Evolutionary conservation across 129 eudicot species (phyloP).

Genomic region (Artemisia argyi): DNA sequence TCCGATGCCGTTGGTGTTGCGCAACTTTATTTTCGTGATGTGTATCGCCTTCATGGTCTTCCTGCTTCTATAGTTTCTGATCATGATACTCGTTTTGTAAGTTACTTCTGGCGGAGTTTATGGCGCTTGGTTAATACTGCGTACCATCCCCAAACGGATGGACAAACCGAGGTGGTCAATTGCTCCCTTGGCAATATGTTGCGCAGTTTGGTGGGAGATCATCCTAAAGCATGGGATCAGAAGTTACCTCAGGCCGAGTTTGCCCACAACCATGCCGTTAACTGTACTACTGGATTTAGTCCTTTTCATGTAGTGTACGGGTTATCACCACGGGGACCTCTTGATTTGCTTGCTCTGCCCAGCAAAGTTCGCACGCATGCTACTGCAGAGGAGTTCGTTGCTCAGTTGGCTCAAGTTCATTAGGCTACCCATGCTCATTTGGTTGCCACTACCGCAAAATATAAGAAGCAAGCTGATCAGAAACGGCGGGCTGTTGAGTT

Average conservation of each 20-base stretch:
- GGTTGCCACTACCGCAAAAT: background rate
- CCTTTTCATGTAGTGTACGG: background rate
- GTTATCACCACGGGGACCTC: no score
- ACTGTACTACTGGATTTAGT: background rate
- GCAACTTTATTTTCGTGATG: background rate
- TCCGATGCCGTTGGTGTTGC: background rate
- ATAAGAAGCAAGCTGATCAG: background rate
- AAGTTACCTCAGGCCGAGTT: background rate
- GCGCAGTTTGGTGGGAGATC: conserved; percentile 1
- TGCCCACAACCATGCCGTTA: background rate
- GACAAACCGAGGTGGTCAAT: conserved; percentile 4
- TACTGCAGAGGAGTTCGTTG: no score
- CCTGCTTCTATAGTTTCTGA: no score
- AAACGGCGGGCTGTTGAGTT: background rate
- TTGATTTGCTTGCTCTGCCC: no score
- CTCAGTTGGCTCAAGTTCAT: no score
- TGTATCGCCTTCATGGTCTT: background rate
- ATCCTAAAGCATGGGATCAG: background rate
- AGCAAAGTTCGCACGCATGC: no score
- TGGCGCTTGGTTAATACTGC: background rate
- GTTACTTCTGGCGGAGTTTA: background rate
- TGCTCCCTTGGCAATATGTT: background rate
- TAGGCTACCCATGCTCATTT: background rate
- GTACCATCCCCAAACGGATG: background rate
- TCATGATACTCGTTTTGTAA: background rate